Evolutionary conservation across 768 basidiomycete species (phyloP).

Genomic region (Crepidotus variabilis): DNA sequence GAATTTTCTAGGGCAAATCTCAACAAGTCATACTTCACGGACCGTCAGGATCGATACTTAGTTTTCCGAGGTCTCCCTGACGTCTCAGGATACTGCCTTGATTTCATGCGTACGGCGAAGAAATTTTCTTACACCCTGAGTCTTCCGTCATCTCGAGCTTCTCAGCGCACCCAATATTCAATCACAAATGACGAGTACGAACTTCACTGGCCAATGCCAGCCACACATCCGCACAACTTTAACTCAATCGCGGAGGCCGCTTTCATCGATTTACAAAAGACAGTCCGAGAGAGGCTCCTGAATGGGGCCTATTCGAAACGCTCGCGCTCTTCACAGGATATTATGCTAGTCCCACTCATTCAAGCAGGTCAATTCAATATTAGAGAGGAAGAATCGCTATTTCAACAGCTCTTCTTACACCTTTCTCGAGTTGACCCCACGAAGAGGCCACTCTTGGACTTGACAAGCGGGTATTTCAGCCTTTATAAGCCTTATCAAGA

Average conservation of each 20-base stretch:
- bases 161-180: slow-evolving; percentile 20
- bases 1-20: slow-evolving; percentile 74
- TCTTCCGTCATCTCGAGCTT: slow-evolving; percentile 13
- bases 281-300: slow-evolving; percentile 17
- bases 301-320: not conserved
- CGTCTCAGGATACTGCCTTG: slow-evolving; percentile 80
- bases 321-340: slow-evolving; percentile 19
- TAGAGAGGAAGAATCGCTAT: slow-evolving; percentile 74
- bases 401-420: slow-evolving; percentile 56
- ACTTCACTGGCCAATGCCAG: slow-evolving; percentile 64
- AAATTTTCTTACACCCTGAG: slow-evolving; percentile 67
- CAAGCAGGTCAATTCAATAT: slow-evolving; percentile 88
- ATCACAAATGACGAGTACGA: slow-evolving; percentile 39
- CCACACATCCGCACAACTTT: slow-evolving; percentile 67
- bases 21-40: slow-evolving; percentile 88
- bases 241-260: slow-evolving; percentile 54
- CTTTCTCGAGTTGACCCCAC: slow-evolving; percentile 21
- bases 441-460: slow-evolving; percentile 52
- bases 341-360: slow-evolving; percentile 75
- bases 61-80: slow-evolving; percentile 57
- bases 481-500: slow-evolving; percentile 78
- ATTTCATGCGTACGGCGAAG: slow-evolving; percentile 66
- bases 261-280: slow-evolving; percentile 57
- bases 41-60: slow-evolving; percentile 94
- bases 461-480: slow-evolving; percentile 96